phyloP scores from a whole-genome alignment of 2,329 filamentous ascomycete species.

The Epichloe hybrida region DNA sequence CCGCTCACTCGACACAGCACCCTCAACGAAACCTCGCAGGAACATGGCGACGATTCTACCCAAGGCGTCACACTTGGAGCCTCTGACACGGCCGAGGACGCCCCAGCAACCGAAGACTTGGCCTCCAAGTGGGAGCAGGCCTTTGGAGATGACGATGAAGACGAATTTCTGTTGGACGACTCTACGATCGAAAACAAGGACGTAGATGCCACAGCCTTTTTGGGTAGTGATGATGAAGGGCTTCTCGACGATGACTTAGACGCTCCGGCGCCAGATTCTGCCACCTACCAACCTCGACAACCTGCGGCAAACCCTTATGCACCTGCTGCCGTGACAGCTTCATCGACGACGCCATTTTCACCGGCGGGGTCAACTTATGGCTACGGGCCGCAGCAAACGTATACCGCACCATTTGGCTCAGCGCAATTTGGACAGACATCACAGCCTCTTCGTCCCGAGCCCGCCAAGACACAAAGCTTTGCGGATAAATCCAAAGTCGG shows the following conservation, averaged over 20 bases:
- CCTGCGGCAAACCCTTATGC: constrained; percentile 14
- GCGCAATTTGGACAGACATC: constrained; percentile 25
- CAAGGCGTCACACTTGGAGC: constrained; percentile 3
- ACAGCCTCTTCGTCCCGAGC: constrained; percentile 25
- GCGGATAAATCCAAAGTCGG: constrained; percentile 81
- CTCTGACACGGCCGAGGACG: constrained; percentile 7
- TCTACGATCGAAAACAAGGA: constrained; percentile 27
- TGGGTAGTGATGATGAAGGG: constrained; percentile 75
- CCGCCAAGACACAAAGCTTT: constrained; percentile 64
- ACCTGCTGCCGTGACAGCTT: constrained; percentile 10
- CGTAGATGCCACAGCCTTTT: constrained; percentile 51
- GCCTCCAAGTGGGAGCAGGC: constrained; percentile 76
- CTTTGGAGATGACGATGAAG: constrained; percentile 63
- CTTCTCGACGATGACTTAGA: constrained; percentile 58
- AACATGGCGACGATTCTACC: constrained; percentile 13
- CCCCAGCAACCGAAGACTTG: constrained; percentile 44
- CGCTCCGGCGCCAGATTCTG: constrained; percentile 20
- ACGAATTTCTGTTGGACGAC: constrained; percentile 48
- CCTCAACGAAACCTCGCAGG: constrained; percentile 17
- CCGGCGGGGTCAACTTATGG: constrained; percentile 8
- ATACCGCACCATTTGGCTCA: constrained; percentile 11
- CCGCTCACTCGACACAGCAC: constrained; percentile 17
- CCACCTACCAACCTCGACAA: constrained; percentile 5
- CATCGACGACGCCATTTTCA: constrained; percentile 12
- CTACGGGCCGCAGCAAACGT: constrained; percentile 12